A percentile compares a stretch with the other conserved stretches of the same genome.
Conservation (phyloP, 805 yeast species). For the Kodamaea leandrae region DNA sequence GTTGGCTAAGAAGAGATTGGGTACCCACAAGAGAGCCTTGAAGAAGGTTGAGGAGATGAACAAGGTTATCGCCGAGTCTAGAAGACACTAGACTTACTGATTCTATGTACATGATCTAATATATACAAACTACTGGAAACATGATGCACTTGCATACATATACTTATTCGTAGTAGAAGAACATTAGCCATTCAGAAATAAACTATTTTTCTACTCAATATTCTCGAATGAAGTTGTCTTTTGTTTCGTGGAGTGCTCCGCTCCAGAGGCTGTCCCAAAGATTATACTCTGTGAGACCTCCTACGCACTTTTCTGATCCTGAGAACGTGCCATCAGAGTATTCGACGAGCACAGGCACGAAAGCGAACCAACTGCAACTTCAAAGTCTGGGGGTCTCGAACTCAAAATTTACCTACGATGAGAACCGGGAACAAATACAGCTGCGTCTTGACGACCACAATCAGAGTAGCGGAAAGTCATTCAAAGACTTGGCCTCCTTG, state of each 20-base stretch:
- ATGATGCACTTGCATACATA: no score
- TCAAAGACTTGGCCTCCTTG: conserved; percentile 41
- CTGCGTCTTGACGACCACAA: neutral
- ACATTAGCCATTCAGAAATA: neutral
- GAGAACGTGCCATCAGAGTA: conserved; percentile 2
- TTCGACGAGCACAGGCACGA: no score
- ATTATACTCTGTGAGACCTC: conserved; percentile 3
- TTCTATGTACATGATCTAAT: conserved; percentile 15
- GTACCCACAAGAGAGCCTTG: conserved; percentile 99
- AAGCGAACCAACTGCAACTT: neutral
- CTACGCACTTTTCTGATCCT: conserved; percentile 5
- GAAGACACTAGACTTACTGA: conserved; percentile 67
- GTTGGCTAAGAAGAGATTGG: conserved; percentile 99
- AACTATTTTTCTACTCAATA: neutral
- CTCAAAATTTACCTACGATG: neutral
- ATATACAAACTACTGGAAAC: conserved; percentile 6
- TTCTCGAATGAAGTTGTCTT: no score
- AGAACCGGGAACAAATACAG: conserved; percentile 2
- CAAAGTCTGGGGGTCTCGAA: neutral
- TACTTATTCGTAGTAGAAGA: no score
- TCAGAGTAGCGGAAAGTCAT: conserved; percentile 7
- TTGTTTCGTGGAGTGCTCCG: no score
- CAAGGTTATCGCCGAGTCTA: conserved; percentile 92
- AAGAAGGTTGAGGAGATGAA: conserved; percentile 99
- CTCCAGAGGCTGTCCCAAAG: neutral